These are phyloP conservation scores for Citrus sp. DNA, from an alignment of 345 rosid species.

Conservation along the genomic window DNA sequence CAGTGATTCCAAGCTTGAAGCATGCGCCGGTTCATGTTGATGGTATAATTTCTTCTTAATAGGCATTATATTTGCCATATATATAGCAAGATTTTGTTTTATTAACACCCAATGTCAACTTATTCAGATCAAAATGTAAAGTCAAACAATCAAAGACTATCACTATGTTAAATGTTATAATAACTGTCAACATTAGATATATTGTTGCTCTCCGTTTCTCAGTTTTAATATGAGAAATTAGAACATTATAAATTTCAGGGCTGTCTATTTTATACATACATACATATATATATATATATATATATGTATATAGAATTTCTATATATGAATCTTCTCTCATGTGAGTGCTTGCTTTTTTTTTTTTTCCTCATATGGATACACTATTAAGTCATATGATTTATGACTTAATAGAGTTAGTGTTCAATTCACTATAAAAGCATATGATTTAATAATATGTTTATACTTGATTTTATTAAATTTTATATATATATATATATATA, in stretches of 20 bases:
- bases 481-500: too few species aligned
- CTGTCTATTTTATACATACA: too few species aligned
- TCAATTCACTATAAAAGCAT: too few species aligned
- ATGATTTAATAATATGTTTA: accelerated
- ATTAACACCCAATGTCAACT: neutral
- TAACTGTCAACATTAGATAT: neutral
- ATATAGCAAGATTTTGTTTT: neutral
- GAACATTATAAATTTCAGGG: neutral
- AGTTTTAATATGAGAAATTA: neutral
- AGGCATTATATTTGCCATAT: neutral
- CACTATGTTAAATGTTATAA: neutral
- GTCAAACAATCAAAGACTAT: neutral
- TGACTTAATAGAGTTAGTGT: too few species aligned
- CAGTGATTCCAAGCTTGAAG: neutral
- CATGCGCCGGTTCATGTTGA: neutral
- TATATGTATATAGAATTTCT: too few species aligned
- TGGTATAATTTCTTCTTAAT: neutral
- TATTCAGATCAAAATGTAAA: neutral
- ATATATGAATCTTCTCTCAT: too few species aligned
- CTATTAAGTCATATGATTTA: too few species aligned
- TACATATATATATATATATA: too few species aligned
- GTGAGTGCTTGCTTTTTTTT: too few species aligned
- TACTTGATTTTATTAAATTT: too few species aligned
- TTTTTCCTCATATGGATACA: too few species aligned
- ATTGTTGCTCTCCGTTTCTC: neutral